A percentile compares a stretch with the other conserved stretches of the same genome.
phyloP scores from a whole-genome alignment of 352 stramenopile genomes.

The Globisporangium carolinianum region DNA sequence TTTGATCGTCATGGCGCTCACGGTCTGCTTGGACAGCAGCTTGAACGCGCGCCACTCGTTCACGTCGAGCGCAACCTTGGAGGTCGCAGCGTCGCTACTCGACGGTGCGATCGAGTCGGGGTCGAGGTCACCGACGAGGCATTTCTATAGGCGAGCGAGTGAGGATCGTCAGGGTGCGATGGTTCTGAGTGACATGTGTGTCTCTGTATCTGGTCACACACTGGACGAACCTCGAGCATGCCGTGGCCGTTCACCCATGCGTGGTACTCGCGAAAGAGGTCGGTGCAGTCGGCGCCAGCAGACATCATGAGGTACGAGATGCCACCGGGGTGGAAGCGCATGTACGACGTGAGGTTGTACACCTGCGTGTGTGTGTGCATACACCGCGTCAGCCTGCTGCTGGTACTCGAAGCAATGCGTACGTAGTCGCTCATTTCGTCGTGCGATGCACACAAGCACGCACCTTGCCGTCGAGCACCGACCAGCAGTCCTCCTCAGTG shows the following conservation, averaged over 20 bases:
- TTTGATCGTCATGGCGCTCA: constrained; percentile 54
- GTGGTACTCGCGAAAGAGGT: constrained; percentile 97
- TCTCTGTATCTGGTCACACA: not conserved
- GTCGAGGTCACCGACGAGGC: constrained; percentile 63
- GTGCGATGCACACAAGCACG: constrained; percentile 14
- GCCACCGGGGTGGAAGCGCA: constrained; percentile 97
- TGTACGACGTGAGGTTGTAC: constrained; percentile 96
- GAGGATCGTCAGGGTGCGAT: too few relatives aligned
- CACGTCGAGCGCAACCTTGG: constrained; percentile 49
- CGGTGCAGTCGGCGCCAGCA: constrained; percentile 92
- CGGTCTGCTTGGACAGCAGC: constrained; percentile 47
- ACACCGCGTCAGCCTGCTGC: too few relatives aligned
- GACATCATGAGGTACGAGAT: constrained; percentile 87
- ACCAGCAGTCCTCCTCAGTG: constrained; percentile 91
- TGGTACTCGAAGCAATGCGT: not conserved
- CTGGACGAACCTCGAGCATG: constrained; percentile 63
- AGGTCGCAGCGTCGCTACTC: constrained; percentile 5
- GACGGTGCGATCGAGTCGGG: constrained; percentile 27
- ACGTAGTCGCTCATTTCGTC: too few relatives aligned
- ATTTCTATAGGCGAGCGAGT: constrained; percentile 38
- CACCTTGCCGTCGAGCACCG: constrained; percentile 88
- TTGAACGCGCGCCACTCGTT: constrained; percentile 64
- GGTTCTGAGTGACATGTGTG: not conserved
- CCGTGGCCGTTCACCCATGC: constrained; percentile 90
- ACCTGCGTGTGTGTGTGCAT: constrained; percentile 17